Evolutionary conservation across 177 flowering plant species (phyloP).

Genomic region (Vitis hybrid): DNA sequence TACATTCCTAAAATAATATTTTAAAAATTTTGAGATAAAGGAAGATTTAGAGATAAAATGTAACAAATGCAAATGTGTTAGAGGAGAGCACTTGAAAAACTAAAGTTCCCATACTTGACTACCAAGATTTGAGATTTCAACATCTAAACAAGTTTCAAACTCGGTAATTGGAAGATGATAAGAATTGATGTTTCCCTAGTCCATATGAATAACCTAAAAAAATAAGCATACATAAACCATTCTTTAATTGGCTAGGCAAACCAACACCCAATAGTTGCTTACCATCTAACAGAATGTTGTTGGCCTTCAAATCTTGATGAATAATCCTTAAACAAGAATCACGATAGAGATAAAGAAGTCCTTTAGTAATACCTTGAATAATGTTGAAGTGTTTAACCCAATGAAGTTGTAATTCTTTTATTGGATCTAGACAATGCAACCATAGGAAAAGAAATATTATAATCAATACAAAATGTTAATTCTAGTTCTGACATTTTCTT

Average conservation of each 20-base stretch:
- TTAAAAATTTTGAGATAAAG: slow-evolving; percentile 39
- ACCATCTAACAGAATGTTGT: too few species aligned
- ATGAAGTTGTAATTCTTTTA: too few species aligned
- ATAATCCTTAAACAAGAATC: too few species aligned
- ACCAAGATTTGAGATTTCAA: slow-evolving; percentile 61
- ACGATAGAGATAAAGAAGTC: too few species aligned
- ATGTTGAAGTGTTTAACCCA: too few species aligned
- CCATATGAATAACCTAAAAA: slow-evolving; percentile 47
- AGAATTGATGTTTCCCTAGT: slow-evolving; percentile 57
- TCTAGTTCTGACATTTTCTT: too few species aligned
- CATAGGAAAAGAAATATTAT: too few species aligned
- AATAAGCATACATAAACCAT: background rate
- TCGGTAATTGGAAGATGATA: slow-evolving; percentile 55
- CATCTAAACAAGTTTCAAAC: slow-evolving; percentile 47
- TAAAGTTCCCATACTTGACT: slow-evolving; percentile 28
- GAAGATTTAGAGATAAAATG: background rate
- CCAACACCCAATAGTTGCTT: background rate
- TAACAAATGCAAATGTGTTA: background rate
- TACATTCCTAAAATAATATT: slow-evolving; percentile 64
- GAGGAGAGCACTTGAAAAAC: background rate
- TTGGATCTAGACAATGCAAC: too few species aligned
- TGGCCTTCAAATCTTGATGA: too few species aligned
- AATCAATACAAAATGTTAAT: too few species aligned
- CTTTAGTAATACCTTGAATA: too few species aligned
- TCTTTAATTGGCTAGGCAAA: background rate